phyloP scores from a whole-genome alignment of 305 asterid species.

The Galium porrigens region DNA sequence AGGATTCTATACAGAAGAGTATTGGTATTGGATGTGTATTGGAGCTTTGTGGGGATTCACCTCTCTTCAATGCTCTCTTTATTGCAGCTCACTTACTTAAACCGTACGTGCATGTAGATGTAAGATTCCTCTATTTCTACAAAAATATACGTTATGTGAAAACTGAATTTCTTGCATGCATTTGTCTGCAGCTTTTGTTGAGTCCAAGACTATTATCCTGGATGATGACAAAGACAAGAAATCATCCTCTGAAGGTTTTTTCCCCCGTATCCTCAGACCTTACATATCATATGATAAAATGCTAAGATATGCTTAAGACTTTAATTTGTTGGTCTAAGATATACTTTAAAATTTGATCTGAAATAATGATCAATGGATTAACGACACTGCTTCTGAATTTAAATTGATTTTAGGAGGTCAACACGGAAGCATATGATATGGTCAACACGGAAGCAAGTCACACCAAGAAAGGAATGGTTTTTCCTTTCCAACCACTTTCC shows the following conservation, averaged over 20 bases:
- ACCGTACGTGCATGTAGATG: constrained; percentile 55
- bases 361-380: neutral
- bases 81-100: constrained; percentile 49
- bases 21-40: constrained; percentile 67
- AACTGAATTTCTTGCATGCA: constrained; percentile 2
- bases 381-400: neutral
- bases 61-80: constrained; percentile 55
- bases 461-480: constrained; percentile 64
- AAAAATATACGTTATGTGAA: neutral
- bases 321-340: neutral
- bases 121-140: too few species aligned
- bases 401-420: constrained; percentile 11
- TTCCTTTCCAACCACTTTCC: constrained; percentile 72
- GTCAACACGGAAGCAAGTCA: neutral
- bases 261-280: neutral
- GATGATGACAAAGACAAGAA: constrained; percentile 19
- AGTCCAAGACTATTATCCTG: constrained; percentile 25
- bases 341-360: neutral
- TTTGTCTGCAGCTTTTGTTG: constrained; percentile 31
- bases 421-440: neutral
- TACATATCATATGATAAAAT: too few species aligned
- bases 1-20: constrained; percentile 62
- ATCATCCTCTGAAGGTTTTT: constrained; percentile 10
- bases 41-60: constrained; percentile 67
- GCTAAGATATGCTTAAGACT: neutral